Base-by-base conservation (phyloP, 1,284 basidiomycete species). In the Boletus smithii region DNA sequence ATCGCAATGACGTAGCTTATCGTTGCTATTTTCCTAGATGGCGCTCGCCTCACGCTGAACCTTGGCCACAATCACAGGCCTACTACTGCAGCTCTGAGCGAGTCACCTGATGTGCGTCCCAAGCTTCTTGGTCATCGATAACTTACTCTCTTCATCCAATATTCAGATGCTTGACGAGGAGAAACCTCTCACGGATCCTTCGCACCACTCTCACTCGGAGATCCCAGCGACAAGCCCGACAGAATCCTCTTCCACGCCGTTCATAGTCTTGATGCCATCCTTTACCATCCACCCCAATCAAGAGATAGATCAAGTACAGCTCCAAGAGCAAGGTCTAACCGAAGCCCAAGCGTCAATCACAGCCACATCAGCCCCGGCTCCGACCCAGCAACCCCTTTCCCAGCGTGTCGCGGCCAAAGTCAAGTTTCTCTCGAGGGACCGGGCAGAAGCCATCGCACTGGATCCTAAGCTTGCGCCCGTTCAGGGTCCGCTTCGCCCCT, bases 401-500 rank as follows among this genome's bases (percentile, higher is more conserved):
- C 46, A 56, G 20, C 51, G 46, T 3, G 22, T 57, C 33, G 50
- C 34, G 10, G 37, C 51, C 42, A 54, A 56, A 24, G 54, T 53
- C 46, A 58, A 50, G 34, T 27, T 48, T 24, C 53, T 63, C 23
- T 55, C 66, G 9, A 39, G 29, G 23, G 64, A 67, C 36, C 56
- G 62, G 2, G 53, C 38, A 2, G 61, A 63, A 37, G 58, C 63
- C 14, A 64, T 64, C 11, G 31, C 45, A 5, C 44, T 52, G 14
- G 62, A 64, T 27, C 66, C 62, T 6, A 64, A 68, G 47, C 64
- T 64, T 17, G 60, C 64, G 1, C 62, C 62, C 22, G 62, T 68
- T n/a, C 66, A 65, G 11, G 64, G 47, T 10, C 62, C 66, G 13
- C 53, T 64, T 14, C 64, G 64, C 1, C 66, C 66, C 11, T 29